phyloP scores from a whole-genome alignment of 108 stramenopile genomes.

The Cyclostephanos tholiformis region DNA sequence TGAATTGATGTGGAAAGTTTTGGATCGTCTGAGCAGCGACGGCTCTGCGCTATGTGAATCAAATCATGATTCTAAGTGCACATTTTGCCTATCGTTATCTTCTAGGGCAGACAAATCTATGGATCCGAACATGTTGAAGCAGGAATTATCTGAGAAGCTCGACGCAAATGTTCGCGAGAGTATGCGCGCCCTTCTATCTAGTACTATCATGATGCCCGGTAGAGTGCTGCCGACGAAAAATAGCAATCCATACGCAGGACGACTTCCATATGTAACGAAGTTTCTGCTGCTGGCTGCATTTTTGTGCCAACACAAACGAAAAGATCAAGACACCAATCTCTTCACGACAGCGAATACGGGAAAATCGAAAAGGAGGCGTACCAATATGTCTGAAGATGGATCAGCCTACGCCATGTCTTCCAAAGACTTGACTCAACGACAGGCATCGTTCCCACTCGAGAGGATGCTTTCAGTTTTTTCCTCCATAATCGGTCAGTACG shows the following conservation, averaged over 20 bases:
- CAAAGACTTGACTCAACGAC: constrained; percentile 51
- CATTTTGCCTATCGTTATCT: constrained; percentile 13
- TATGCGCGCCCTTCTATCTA: constrained; percentile 34
- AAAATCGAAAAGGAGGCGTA: constrained; percentile 35
- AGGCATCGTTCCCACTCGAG: constrained; percentile 64
- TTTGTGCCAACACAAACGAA: constrained; percentile 73
- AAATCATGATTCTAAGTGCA: constrained; percentile 10
- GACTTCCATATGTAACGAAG: constrained; percentile 60
- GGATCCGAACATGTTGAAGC: constrained; percentile 20
- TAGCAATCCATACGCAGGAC: constrained; percentile 24
- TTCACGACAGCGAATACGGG: constrained; percentile 67
- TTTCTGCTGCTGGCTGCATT: constrained; percentile 71
- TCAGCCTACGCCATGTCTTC: constrained; percentile 52
- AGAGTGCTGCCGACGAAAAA: constrained; percentile 15
- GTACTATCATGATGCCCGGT: constrained; percentile 40
- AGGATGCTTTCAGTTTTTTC: constrained; percentile 65
- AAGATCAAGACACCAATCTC: constrained; percentile 59
- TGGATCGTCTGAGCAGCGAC: constrained; percentile 5
- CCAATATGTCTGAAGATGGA: constrained; percentile 39
- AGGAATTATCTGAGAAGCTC: constrained; percentile 29
- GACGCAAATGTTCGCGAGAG: constrained; percentile 38
- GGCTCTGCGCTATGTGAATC: neutral
- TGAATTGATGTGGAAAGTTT: constrained; percentile 17
- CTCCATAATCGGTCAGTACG: constrained; percentile 61
- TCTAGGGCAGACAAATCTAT: neutral